Evolutionary conservation across 371 early-diverging fungal species (phyloP), one percentile per base, ranked within the genome.

Genomic region (Zychaea mexicana): DNA sequence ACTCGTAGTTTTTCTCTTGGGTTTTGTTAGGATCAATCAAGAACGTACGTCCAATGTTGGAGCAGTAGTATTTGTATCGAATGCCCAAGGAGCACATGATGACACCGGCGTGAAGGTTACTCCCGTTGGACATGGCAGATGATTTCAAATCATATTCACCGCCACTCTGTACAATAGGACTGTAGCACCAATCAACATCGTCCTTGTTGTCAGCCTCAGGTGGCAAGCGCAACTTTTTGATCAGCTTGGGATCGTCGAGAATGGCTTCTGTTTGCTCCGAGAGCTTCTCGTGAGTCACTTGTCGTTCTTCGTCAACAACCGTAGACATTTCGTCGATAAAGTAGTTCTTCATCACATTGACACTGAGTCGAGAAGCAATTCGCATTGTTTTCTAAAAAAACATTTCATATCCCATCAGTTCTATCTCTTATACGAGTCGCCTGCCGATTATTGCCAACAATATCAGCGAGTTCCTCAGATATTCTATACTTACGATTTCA

Each of bases 91-190:
- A 93, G 76, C 96, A 96, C 39, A 98, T 70, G 38, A 99, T 92
- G 0, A 93, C 92, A 33, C 97, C 97, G 0, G 92, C 87, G 66
- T 93, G 92, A 17, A 99, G 78, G 26, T 74, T 77, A 22, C 88
- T 82, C 0, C 73, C 68, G 74, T 92, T 89, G 39, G 94, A 94
- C 36, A 77, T 68, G 15, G 97, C 98, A 1, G 90, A 88, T 5
- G 94, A 89, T 62, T 86, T 85, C 61, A 98, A 77, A 68, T 96
- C 92, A 67, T 94, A 99, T 42, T 85, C 80, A 38, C 98, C 98
- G 57, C 98, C 99, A 79, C 95, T 95, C 78, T 98, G 98, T 58
- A 99, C 89, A 65, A 98, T 94, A 13, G 99, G 99, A 6, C 90
- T 82, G 62, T 97, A 96, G 70, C 97, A 94, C 94, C 96, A 94